Conservation (phyloP, 495 filamentous ascomycete species). For the Daldinia childiae region DNA sequence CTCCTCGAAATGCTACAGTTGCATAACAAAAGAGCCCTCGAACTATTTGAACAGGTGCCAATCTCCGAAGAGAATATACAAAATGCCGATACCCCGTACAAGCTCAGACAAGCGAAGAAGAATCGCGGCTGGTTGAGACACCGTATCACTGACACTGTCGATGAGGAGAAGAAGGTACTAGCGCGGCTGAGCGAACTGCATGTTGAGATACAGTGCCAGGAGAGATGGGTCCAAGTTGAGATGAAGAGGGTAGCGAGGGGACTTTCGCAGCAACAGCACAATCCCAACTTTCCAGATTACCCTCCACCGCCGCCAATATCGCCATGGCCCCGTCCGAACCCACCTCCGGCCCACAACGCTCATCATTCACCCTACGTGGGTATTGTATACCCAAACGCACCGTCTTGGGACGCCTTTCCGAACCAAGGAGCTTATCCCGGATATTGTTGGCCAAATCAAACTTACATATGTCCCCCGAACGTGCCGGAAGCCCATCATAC, state of each 20-base stretch:
- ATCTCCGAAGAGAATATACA: slow-evolving; percentile 41
- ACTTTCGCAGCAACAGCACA: slow-evolving; percentile 8
- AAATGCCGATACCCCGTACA: not conserved
- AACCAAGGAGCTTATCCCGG: not conserved
- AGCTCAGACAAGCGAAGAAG: slow-evolving; percentile 30
- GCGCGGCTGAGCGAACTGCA: slow-evolving; percentile 55
- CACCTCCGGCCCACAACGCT: not conserved
- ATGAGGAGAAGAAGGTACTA: slow-evolving; percentile 54
- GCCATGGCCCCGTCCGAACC: not conserved
- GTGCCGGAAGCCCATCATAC: not conserved
- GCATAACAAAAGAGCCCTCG: slow-evolving; percentile 46
- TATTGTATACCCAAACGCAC: not conserved
- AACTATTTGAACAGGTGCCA: slow-evolving; percentile 46
- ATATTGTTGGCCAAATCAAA: not conserved
- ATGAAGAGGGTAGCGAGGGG: slow-evolving; percentile 20
- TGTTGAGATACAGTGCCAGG: slow-evolving; percentile 53
- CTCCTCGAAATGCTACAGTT: slow-evolving; percentile 51
- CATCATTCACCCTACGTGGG: not conserved
- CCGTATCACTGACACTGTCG: slow-evolving; percentile 48
- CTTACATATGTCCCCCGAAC: not conserved
- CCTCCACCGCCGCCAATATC: not conserved
- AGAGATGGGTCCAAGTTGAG: slow-evolving; percentile 49
- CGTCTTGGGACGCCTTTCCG: not conserved
- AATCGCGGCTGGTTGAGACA: slow-evolving; percentile 42
- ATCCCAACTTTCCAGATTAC: slow-evolving; percentile 6